Base-by-base conservation (phyloP, 257 asterid species). In the Fraxinus excelsior region DNA sequence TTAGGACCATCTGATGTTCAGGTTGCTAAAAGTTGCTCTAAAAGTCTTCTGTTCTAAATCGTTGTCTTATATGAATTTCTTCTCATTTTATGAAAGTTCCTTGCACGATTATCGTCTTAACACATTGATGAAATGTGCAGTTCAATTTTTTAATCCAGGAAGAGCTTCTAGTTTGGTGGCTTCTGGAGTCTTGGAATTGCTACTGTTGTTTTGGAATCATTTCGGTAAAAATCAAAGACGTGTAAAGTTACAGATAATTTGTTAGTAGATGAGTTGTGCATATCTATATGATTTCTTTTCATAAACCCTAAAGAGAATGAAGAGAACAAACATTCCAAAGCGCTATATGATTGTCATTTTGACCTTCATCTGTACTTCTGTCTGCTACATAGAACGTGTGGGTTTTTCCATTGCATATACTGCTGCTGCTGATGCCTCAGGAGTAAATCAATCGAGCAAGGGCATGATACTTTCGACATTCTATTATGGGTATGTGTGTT, bases 381-480 rank as follows among this genome's bases (percentile, higher is more conserved):
- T 94, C 26, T 94, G 98, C 88, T 94, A 94, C 85, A 80, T 94
- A 35, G 98, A 94, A 78, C 89, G 98, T 23, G 94, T 94, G 72
- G 98, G 98, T 31, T 94, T 94, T 85, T 94, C 98, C 26, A 92
- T 94, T 23, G 98, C 97, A 1, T 94, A 94, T 51, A 94, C 98
- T 51, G 89, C 91, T 42, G 96, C 97, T 51, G 98, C 98, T 80
- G 98, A 94, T 87, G 97, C 94, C 26, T 94, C 90, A 3, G 91
- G 91, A 35, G 82, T 90, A 46, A 90, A 86, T 49, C 98, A 94
- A 83, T 84, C 93, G 0, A 92, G 97, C 87, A 94, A 94, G 83
- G 97, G 98, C 73, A 78, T 89, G 76, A 92, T 94, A 49, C 96
- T 94, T 66, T 91, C 98, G 0, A 87, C 97, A 18, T 94, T 94